A percentile compares a stretch with the other conserved stretches of the same genome.
Evolutionary conservation across 371 early-diverging fungal species (phyloP).

Genomic region (Lichtheimia ramosa): DNA sequence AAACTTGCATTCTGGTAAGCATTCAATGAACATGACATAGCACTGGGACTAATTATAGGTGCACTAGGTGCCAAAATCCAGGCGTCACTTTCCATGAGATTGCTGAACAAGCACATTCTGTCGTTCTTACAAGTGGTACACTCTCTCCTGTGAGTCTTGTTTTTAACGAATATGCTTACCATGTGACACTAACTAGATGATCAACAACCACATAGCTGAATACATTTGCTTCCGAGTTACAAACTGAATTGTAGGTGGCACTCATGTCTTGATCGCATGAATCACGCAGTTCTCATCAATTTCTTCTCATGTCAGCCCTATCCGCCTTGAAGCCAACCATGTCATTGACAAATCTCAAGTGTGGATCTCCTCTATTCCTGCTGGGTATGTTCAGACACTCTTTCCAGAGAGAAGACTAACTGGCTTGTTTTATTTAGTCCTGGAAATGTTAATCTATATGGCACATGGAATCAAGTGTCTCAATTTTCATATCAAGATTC

Average conservation of each 20-base stretch:
- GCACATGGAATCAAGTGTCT: slow-evolving; percentile 53
- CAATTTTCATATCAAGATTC: slow-evolving; percentile 66
- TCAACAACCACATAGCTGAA: slow-evolving; percentile 31
- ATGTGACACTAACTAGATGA: too few relatives aligned
- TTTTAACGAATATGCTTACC: too few relatives aligned
- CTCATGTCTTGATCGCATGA: neutral
- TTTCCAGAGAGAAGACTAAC: too few relatives aligned
- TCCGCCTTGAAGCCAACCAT: slow-evolving; percentile 56
- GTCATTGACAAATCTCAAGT: slow-evolving; percentile 59
- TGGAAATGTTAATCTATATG: slow-evolving; percentile 34
- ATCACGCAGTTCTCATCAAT: neutral
- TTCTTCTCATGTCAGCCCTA: slow-evolving; percentile 14
- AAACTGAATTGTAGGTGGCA: slow-evolving; percentile 45
- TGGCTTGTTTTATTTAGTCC: slow-evolving; percentile 29
- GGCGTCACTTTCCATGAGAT: slow-evolving; percentile 63
- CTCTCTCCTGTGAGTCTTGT: slow-evolving; percentile 65
- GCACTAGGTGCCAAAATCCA: slow-evolving; percentile 64
- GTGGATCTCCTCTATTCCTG: slow-evolving; percentile 46
- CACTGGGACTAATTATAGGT: neutral
- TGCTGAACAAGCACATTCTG: slow-evolving; percentile 46
- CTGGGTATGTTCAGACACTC: slow-evolving; percentile 22
- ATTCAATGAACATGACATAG: neutral
- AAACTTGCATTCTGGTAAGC: slow-evolving; percentile 37
- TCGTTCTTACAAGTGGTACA: slow-evolving; percentile 88
- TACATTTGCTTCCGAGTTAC: slow-evolving; percentile 73